These are phyloP conservation scores for Martiniozyma asiatica DNA, from an alignment of 1,139 yeast species.

Conservation along the genomic window DNA sequence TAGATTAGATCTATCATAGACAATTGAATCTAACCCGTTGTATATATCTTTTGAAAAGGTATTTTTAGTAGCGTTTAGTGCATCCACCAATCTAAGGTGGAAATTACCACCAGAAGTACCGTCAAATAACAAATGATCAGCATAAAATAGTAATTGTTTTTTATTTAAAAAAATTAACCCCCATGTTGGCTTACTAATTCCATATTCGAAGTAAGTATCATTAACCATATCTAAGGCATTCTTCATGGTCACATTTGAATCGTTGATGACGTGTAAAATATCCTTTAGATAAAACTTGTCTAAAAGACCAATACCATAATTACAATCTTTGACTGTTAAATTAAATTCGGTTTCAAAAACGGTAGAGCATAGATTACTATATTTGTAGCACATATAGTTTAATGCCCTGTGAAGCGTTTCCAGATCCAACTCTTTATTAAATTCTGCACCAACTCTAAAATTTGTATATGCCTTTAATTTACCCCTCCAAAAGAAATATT, in stretches of 20 bases:
- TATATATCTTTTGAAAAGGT: conserved; percentile 10
- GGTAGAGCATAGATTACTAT: too few relatives aligned
- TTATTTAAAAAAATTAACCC: conserved; percentile 6
- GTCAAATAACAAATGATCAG: conserved; percentile 28
- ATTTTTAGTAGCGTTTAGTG: conserved; percentile 21
- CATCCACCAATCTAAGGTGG: too few relatives aligned
- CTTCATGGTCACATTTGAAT: not conserved
- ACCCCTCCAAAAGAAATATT: conserved; percentile 4
- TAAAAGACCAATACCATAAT: too few relatives aligned
- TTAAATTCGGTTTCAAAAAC: too few relatives aligned
- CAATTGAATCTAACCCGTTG: not conserved
- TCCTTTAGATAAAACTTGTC: conserved; percentile 1
- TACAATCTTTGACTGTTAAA: too few relatives aligned
- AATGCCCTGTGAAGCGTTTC: too few relatives aligned
- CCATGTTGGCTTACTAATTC: conserved; percentile 7
- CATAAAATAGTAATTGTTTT: conserved; percentile 18
- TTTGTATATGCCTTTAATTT: conserved; percentile 3
- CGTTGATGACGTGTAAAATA: conserved; percentile 1
- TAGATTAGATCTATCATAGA: not conserved
- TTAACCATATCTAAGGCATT: conserved; percentile 1
- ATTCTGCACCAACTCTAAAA: conserved; percentile 5
- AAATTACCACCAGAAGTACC: conserved; percentile 26
- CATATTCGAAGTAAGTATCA: conserved; percentile 1
- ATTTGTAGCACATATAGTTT: too few relatives aligned
- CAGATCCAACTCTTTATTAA: not conserved